phyloP scores from a whole-genome alignment of 768 basidiomycete species.

The Collybia nuda region DNA sequence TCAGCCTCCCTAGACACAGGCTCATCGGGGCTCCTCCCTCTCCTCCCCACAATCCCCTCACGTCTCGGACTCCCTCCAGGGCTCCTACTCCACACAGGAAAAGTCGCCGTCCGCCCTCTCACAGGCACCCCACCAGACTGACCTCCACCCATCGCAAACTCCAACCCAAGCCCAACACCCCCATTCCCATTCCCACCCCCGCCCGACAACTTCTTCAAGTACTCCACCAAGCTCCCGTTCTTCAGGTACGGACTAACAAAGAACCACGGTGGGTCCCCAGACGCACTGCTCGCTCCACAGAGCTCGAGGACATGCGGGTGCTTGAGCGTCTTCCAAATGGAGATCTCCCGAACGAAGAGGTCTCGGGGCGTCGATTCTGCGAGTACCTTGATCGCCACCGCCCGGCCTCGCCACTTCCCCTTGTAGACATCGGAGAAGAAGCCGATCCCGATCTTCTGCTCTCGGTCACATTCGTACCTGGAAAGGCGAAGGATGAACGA shows the following conservation, averaged over 20 bases:
- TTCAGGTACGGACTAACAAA: constrained; percentile 74
- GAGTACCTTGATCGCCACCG: constrained; percentile 75
- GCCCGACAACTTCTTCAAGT: constrained; percentile 40
- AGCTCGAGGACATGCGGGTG: constrained; percentile 75
- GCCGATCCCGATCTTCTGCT: constrained; percentile 67
- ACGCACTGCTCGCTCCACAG: constrained; percentile 74
- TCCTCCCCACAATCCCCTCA: neutral
- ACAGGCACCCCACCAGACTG: neutral
- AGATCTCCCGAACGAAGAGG: constrained; percentile 69
- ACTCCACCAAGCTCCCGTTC: constrained; percentile 63
- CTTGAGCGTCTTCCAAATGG: constrained; percentile 67
- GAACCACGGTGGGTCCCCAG: constrained; percentile 73
- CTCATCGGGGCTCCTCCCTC: neutral
- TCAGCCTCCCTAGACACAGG: constrained; percentile 36
- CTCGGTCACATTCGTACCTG: constrained; percentile 75
- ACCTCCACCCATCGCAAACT: neutral
- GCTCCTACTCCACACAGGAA: neutral
- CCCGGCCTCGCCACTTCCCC: constrained; percentile 67
- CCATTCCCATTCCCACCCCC: constrained; percentile 5
- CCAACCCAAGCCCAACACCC: constrained; percentile 7
- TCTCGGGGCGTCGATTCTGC: constrained; percentile 57
- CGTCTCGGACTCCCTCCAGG: neutral
- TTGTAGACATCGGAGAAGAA: constrained; percentile 78
- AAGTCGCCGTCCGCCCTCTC: constrained; percentile 1
- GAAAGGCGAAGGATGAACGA: neutral